phyloP scores from a whole-genome alignment of 306 rosid genomes.

The Cucurbita pepo region DNA sequence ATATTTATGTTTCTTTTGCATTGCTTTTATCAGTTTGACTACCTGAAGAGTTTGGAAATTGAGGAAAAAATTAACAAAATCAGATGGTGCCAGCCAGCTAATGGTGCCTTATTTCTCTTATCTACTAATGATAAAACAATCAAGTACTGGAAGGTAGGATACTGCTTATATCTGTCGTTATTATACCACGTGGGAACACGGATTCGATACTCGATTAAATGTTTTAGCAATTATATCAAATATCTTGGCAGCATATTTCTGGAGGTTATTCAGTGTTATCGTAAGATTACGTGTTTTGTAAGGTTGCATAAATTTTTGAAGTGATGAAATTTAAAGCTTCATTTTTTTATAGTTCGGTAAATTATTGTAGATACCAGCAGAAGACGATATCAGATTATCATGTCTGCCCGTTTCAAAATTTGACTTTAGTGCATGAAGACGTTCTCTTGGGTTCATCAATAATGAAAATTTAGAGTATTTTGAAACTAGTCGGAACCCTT shows the following conservation, averaged over 20 bases:
- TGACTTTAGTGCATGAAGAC: background rate
- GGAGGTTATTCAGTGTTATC: background rate
- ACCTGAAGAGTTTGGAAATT: conserved; percentile 64
- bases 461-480: background rate
- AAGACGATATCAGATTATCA: background rate
- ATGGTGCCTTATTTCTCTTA: conserved; percentile 51
- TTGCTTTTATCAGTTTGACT: conserved; percentile 39
- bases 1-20: conserved; percentile 3
- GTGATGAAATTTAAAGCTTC: background rate
- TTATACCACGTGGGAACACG: background rate
- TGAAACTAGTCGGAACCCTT: background rate
- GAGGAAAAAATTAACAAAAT: conserved; percentile 70
- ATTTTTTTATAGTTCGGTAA: background rate
- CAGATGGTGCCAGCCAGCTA: conserved; percentile 61
- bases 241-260: background rate
- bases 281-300: background rate
- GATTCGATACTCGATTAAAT: background rate
- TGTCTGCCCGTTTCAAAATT: background rate
- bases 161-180: background rate
- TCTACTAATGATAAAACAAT: conserved; percentile 66
- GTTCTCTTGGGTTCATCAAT: background rate
- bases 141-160: conserved; percentile 57
- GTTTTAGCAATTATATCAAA: background rate
- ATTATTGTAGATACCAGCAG: background rate
- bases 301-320: background rate